Evolutionary conservation across 1,284 basidiomycete species (phyloP).

Genomic region (Microbotryomycetes sp.): DNA sequence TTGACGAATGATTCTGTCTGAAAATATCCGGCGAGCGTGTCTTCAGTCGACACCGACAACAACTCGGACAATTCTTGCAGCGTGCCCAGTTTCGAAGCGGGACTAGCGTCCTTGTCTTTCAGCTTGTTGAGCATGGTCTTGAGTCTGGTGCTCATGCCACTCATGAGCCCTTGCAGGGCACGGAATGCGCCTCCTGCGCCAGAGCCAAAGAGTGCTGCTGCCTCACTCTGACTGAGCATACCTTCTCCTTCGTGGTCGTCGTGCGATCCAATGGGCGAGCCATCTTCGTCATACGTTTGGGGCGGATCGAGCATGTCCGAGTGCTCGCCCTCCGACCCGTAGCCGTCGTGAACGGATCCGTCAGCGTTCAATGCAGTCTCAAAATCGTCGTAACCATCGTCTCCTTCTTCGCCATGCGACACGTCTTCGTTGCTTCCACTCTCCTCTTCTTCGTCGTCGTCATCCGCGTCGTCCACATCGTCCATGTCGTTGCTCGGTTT

Average conservation of each 20-base stretch:
- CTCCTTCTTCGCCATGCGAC: neutral
- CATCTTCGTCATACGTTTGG: conserved; percentile 23
- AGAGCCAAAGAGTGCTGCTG: conserved; percentile 19
- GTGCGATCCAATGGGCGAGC: conserved; percentile 17
- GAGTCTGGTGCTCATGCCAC: conserved; percentile 72
- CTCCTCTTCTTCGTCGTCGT: neutral
- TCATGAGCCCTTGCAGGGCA: conserved; percentile 76
- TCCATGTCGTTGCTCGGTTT: neutral
- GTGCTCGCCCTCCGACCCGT: conserved; percentile 10
- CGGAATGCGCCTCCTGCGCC: conserved; percentile 35
- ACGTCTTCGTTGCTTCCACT: neutral
- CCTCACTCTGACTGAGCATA: conserved; percentile 2
- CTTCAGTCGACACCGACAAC: conserved; percentile 93
- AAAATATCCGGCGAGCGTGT: conserved; percentile 90
- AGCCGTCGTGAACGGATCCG: conserved; percentile 16
- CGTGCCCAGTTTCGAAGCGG: conserved; percentile 74
- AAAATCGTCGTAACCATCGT: conserved; percentile 6
- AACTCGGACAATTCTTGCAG: conserved; percentile 92
- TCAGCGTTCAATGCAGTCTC: conserved; percentile 22
- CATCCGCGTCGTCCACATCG: neutral
- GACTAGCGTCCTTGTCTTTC: conserved; percentile 45
- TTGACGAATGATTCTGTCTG: conserved; percentile 85
- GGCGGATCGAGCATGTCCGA: conserved; percentile 15
- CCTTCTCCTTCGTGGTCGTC: conserved; percentile 8
- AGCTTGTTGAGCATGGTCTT: conserved; percentile 85